These are phyloP conservation scores for Aquilaria malaccensis DNA, from an alignment of 345 rosid species.

Conservation along the genomic window DNA sequence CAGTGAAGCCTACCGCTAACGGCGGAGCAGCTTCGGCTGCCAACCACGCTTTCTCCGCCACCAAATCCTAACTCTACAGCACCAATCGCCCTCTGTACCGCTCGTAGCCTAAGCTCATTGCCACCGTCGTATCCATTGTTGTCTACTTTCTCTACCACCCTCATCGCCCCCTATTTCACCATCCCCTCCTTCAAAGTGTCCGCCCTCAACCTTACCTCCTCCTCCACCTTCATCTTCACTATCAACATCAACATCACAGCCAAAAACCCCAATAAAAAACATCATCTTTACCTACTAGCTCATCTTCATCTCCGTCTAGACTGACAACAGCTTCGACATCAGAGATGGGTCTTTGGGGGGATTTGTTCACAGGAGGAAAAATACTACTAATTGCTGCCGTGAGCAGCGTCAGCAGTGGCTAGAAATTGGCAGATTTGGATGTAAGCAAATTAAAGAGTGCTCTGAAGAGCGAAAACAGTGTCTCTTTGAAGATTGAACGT, in stretches of 20 bases:
- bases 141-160: slow-evolving; percentile 75
- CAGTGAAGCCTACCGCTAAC: slow-evolving; percentile 41
- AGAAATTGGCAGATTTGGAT: slow-evolving; percentile 36
- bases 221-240: slow-evolving; percentile 38
- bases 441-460: slow-evolving; percentile 38
- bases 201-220: slow-evolving; percentile 51
- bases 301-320: slow-evolving; percentile 28
- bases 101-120: slow-evolving; percentile 48
- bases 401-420: slow-evolving; percentile 27
- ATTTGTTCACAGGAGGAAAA: slow-evolving; percentile 62
- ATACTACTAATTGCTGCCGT: slow-evolving; percentile 56
- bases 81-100: slow-evolving; percentile 73
- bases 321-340: slow-evolving; percentile 32
- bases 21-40: slow-evolving; percentile 18
- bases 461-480: slow-evolving; percentile 46
- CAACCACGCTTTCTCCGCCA: slow-evolving; percentile 51
- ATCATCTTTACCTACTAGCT: slow-evolving; percentile 49
- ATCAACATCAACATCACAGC: slow-evolving; percentile 60
- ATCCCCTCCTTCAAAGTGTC: slow-evolving; percentile 54
- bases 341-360: slow-evolving; percentile 51
- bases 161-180: slow-evolving; percentile 54
- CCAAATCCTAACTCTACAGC: slow-evolving; percentile 62
- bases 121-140: slow-evolving; percentile 35
- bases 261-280: slow-evolving; percentile 72
- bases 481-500: slow-evolving; percentile 45